Conservation (phyloP, 129 eudicot species). For the Artemisia argyi region DNA sequence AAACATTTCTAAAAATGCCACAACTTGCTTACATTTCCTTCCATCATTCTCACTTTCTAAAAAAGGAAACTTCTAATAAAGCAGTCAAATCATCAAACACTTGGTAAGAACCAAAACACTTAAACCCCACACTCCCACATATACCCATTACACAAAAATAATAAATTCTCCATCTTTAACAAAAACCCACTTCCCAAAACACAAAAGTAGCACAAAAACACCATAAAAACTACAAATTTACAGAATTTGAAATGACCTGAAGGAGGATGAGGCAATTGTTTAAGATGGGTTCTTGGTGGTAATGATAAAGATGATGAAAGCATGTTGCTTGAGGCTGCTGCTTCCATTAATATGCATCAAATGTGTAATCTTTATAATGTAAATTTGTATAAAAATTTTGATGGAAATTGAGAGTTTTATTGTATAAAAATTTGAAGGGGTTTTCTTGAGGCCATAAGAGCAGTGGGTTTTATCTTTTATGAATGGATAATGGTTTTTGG, state of each 20-base stretch:
- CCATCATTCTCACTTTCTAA: conserved; percentile 16
- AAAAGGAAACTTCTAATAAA: conserved; percentile 2
- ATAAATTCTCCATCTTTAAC: conserved; percentile 2
- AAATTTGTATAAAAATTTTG: not conserved
- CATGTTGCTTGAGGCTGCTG: conserved; percentile 38
- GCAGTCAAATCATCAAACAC: conserved; percentile 23
- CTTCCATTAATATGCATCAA: conserved; percentile 40
- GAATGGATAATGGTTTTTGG: conserved; percentile 33
- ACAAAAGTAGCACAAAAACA: not conserved
- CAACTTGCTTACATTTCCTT: conserved; percentile 11
- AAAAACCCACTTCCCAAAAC: conserved; percentile 18
- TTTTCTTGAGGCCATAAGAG: conserved; percentile 31
- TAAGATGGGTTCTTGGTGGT: conserved; percentile 42
- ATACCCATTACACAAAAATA: not conserved
- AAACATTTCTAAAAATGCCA: conserved; percentile 6
- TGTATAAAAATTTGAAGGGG: conserved; percentile 12
- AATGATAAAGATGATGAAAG: conserved; percentile 38
- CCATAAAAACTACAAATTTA: not conserved
- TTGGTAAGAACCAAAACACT: conserved; percentile 9
- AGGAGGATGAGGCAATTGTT: conserved; percentile 44
- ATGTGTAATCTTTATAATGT: not conserved
- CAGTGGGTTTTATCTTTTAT: conserved; percentile 39
- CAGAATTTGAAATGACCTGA: conserved; percentile 27
- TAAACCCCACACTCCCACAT: not conserved
- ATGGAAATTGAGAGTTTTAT: not conserved